These are phyloP conservation scores for Chernovozyma aurita DNA, from an alignment of 1,139 yeast species.

Conservation along the genomic window DNA sequence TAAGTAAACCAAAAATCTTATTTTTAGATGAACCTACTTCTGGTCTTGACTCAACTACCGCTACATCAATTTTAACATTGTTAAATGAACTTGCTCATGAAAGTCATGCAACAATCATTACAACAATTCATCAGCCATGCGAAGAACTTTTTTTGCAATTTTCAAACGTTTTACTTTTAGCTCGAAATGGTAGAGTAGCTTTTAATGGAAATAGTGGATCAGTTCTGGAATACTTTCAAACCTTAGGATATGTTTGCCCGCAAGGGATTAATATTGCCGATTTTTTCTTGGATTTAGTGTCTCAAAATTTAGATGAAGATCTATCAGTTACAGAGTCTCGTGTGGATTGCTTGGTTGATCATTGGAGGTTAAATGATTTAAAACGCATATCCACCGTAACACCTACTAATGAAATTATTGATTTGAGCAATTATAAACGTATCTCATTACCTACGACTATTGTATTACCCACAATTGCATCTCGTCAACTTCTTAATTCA, in stretches of 20 bases:
- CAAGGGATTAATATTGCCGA: constrained; percentile 67
- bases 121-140: constrained; percentile 85
- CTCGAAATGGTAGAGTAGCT: constrained; percentile 69
- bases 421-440: constrained; percentile 17
- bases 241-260: constrained; percentile 52
- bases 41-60: constrained; percentile 79
- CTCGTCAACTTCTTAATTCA: constrained; percentile 43
- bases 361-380: constrained; percentile 26
- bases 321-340: constrained; percentile 24
- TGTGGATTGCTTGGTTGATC: constrained; percentile 29
- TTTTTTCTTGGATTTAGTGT: constrained; percentile 64
- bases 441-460: constrained; percentile 19
- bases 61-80: constrained; percentile 62
- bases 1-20: constrained; percentile 66
- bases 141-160: constrained; percentile 58
- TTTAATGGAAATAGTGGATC: constrained; percentile 50
- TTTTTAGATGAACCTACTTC: constrained; percentile 87
- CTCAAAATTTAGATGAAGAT: constrained; percentile 39
- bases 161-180: constrained; percentile 63
- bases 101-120: constrained; percentile 64
- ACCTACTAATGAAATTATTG: constrained; percentile 9
- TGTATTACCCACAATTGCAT: constrained; percentile 27
- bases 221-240: constrained; percentile 39
- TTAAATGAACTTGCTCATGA: constrained; percentile 50
- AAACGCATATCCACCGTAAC: neutral